Base-by-base conservation (phyloP, 495 filamentous ascomycete species). In the Xylaria palmicola region DNA sequence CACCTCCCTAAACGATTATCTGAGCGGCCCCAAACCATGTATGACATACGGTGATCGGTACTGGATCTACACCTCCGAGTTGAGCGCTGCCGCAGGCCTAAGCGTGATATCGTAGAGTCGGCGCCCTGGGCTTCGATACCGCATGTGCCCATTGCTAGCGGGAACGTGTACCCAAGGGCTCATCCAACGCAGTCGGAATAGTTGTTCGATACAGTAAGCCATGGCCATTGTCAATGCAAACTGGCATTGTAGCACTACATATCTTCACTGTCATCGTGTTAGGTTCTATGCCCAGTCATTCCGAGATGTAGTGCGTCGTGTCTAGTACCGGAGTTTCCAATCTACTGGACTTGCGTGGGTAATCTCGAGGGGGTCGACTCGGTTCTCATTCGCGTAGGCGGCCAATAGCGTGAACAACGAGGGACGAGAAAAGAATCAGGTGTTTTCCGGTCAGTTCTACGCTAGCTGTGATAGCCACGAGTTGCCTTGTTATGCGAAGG, bases 161-260 rank as follows among this genome's bases (percentile, higher is more conserved):
- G 37, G 37, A 26, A 26, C 15, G 48, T 44, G 27, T 39, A 30
- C 57, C 48, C 49, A 32, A 53, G 50, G 39, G 40, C 55, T 55
- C 39, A 20, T 22, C 48, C 41, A 29, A 55, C 40, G 47, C 27
- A 47, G 50, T 48, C 50, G 29, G 40, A 26, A 49, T 36, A 30
- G n/a, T n/a, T 10, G 30, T 15, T 48, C 29, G 47, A 32, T 26
- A 55, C 41, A 26, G 26, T 44, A 39, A 52, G 34, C 39, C 17
- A 44, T 17, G 20, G 55, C 32, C 48, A 22, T 34, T 51, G n/a
- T 51, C 50, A 22, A 48, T 55, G 59, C 40, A 48, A 61, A 55
- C 40, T 61, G 59, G 50, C 59, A 55, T 55, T 48, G 59, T 61
- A 61, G 50, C 59, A 61, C 59, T 36, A 55, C 59, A 61, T 61